Evolutionary conservation across 1,284 basidiomycete species (phyloP).

Genomic region (Cyathus olla): DNA sequence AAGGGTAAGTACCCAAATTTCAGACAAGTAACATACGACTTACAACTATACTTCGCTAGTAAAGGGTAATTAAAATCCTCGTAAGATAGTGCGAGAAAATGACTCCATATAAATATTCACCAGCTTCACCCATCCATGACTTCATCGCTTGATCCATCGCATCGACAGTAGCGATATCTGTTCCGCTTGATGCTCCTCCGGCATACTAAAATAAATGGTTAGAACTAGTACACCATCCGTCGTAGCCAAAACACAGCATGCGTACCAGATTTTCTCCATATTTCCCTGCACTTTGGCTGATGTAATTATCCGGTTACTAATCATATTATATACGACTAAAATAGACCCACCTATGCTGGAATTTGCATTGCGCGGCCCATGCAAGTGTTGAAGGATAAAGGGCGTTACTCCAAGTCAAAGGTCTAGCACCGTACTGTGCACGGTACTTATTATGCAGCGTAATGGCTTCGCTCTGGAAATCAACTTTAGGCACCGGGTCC

Average conservation of each 20-base stretch:
- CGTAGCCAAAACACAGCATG: no score
- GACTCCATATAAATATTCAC: conserved; percentile 8
- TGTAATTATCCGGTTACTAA: neutral
- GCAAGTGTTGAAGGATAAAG: conserved; percentile 12
- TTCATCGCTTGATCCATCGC: conserved; percentile 13
- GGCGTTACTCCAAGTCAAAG: conserved; percentile 16
- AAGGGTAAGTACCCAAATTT: neutral
- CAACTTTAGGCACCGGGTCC: neutral
- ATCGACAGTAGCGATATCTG: conserved; percentile 15
- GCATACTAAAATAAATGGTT: neutral
- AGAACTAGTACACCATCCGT: neutral
- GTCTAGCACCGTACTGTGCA: conserved; percentile 12
- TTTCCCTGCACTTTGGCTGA: conserved; percentile 1
- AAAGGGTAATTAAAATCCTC: neutral
- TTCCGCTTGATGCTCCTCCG: conserved; percentile 7
- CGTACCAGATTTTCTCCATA: conserved; percentile 24
- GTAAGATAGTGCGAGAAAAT: neutral
- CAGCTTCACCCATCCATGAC: conserved; percentile 21
- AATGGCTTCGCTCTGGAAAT: conserved; percentile 7
- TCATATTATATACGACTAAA: neutral
- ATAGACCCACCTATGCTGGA: conserved; percentile 15
- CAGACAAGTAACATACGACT: neutral
- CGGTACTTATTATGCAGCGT: conserved; percentile 9
- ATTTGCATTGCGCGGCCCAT: conserved; percentile 19
- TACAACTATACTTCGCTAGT: conserved; percentile 12